Evolutionary conservation across 129 eudicot genomes (phyloP), one percentile per base, ranked within the genome.

Genomic region (Lactuca sativa): DNA sequence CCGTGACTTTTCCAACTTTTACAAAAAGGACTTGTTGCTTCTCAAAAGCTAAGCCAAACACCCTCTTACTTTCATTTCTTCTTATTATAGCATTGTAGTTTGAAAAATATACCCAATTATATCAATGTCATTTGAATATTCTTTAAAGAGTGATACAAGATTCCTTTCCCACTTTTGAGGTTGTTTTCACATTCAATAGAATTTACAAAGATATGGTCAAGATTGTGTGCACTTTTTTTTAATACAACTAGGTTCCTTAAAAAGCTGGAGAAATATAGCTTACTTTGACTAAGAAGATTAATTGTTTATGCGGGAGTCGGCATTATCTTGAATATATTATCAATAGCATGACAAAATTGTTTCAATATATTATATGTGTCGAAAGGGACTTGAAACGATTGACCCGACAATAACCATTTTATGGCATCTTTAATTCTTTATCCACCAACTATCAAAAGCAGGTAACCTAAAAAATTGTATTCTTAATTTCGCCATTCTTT

Each of bases 271-370:
- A 70, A 37, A 31, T 17, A 30, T 17, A 56, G 66, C 74, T 69
- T 84, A 53, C 67, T 64, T 58, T 81, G 73, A 73, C 82, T 34
- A 77, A n/a, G 5, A 61, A 59, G 64, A 54, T 74, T 13, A 49
- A 66, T 81, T 62, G 59, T 69, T 77, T 73, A 36, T 67, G 58
- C 36, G 32, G 32, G 30, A 51, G 79, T 77, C 75, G 70, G 70
- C 62, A 48, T 62, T 51, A 30, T 6, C 49, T 49, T 34, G 71
- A 66, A 31, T 66, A 59, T 71, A 55, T 33, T 71, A 60, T 71
- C 43, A 69, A 61, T 62, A 54, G 33, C 70, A 16, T 77, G 53
- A 64, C 59, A 53, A 25, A 13, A 31, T 43, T 69, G 66, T 21
- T 77, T 52, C 70, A 54, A 31, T 77, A 53, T 61, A 4, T 51